Base-by-base conservation (phyloP, 306 rosid genomes). In the Nissolia schottii region DNA sequence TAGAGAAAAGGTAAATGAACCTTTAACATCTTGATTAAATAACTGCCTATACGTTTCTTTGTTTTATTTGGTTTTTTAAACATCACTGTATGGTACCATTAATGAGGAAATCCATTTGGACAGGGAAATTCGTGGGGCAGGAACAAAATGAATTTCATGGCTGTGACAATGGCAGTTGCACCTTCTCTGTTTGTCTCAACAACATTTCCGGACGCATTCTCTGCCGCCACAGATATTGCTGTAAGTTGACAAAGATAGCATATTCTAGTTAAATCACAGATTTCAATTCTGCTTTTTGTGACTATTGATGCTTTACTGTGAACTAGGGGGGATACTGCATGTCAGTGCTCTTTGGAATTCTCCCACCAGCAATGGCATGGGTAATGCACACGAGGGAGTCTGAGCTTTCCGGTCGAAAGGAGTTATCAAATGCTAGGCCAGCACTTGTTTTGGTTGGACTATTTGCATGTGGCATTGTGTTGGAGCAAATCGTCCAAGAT, bases 321-420 rank as follows among this genome's bases (percentile, higher is more conserved):
- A 32, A 75, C 32, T 65, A 91, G 95, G 97, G 97, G 57, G 95
- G 90, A 9, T 88, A 91, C 75, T 86, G 94, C 62, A 85, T 90
- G 97, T 81, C 92, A 67, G 83, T 86, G 71, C 80, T 88, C 28
- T 90, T 53, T 78, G 97, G 97, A 74, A 84, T 90, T 85, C 90
- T 88, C 28, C 97, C 94, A 12, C 97, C 94, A 3, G 93, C 88
- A 70, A 88, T 88, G 94, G 90, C 92, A 9, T 88, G 89, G 90
- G 80, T 70, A 77, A 81, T 85, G 92, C 72, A 78, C 41, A 75
- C 48, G 71, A 68, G 29, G 22, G 77, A 86, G 64, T 9, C 76
- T 0, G 68, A 80, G 25, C 40, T 38, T 64, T 49, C 78, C 7
- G 73, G 72, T 35, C 31, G 22, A 14, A 78, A 78, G 25, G 37